Percentiles rank a stretch among this genome's conserved stretches.
phyloP scores from a whole-genome alignment of 2,329 filamentous ascomycete genomes.

The Annulohypoxylon truncatum region DNA sequence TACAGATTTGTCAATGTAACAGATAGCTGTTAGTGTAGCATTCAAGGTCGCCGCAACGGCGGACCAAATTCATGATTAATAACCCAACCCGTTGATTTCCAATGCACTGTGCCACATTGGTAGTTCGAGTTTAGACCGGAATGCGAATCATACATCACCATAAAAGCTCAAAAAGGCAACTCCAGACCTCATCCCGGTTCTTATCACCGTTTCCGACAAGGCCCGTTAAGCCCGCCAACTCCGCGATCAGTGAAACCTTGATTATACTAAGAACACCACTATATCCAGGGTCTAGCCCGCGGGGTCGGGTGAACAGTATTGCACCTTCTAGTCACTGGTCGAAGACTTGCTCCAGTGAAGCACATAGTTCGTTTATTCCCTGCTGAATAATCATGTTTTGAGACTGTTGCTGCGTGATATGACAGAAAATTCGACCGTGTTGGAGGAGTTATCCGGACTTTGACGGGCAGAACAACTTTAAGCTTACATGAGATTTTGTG shows the following conservation, averaged over 20 bases:
- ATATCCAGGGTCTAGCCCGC: too few relatives aligned
- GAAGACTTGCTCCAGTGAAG: too few relatives aligned
- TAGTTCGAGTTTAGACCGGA: too few relatives aligned
- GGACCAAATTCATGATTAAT: neutral
- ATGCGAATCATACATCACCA: too few relatives aligned
- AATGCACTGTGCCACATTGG: neutral
- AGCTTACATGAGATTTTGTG: neutral
- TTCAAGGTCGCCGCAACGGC: neutral
- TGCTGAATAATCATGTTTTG: neutral
- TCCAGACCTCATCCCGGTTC: slow-evolving; percentile 9
- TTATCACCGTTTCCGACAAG: neutral
- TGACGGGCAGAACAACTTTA: neutral
- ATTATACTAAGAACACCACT: too few relatives aligned
- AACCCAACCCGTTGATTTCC: neutral
- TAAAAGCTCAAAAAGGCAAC: slow-evolving; percentile 12
- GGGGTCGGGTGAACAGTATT: too few relatives aligned
- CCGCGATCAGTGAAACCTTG: neutral
- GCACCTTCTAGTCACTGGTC: too few relatives aligned
- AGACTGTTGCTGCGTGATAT: neutral
- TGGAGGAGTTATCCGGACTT: neutral
- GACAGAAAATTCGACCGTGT: neutral
- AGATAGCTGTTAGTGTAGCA: neutral
- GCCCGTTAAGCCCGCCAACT: slow-evolving; percentile 2
- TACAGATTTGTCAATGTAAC: neutral
- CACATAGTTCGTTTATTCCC: too few relatives aligned